Conservation (phyloP, 768 basidiomycete species). For the Russula abietina region DNA sequence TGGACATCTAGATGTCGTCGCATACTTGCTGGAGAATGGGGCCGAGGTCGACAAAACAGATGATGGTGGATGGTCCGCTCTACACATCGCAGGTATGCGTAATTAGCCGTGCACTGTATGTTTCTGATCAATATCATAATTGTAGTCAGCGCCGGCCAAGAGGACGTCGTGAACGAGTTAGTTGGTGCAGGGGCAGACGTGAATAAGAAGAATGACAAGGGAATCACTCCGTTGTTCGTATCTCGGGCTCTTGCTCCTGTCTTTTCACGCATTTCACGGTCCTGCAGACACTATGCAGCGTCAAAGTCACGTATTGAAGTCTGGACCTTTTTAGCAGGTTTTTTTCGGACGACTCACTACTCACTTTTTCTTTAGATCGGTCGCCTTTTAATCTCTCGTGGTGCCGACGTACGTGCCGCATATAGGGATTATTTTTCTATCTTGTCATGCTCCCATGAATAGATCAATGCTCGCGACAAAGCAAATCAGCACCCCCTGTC, state of each 20-base stretch:
- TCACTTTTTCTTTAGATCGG: slow-evolving; percentile 60
- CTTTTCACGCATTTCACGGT: slow-evolving; percentile 19
- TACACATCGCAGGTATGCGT: slow-evolving; percentile 67
- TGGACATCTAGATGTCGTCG: slow-evolving; percentile 59
- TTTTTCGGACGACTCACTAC: not conserved
- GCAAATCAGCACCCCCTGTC: slow-evolving; percentile 90
- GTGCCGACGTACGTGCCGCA: slow-evolving; percentile 74
- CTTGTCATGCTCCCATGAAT: slow-evolving; percentile 31
- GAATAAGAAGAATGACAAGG: slow-evolving; percentile 75
- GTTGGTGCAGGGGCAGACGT: slow-evolving; percentile 80
- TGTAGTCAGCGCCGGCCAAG: slow-evolving; percentile 76
- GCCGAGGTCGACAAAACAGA: slow-evolving; percentile 66
- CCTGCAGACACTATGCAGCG: slow-evolving; percentile 79
- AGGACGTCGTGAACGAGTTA: slow-evolving; percentile 67
- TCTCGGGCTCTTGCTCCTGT: slow-evolving; percentile 10
- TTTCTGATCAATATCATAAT: slow-evolving; percentile 11
- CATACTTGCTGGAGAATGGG: slow-evolving; percentile 63
- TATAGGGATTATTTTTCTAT: slow-evolving; percentile 27
- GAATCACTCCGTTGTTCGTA: slow-evolving; percentile 73
- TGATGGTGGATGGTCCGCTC: slow-evolving; percentile 65
- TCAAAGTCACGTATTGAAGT: slow-evolving; percentile 87
- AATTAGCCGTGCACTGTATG: not conserved
- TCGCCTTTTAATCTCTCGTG: slow-evolving; percentile 73
- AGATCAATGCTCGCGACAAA: slow-evolving; percentile 94
- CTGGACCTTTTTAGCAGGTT: slow-evolving; percentile 12